Percentiles rank a stretch among this genome's conserved stretches.
These are phyloP conservation scores for Cryptosporidium xiaoi DNA, from an alignment of 169 alveolate genomes.

Conservation along the genomic window DNA sequence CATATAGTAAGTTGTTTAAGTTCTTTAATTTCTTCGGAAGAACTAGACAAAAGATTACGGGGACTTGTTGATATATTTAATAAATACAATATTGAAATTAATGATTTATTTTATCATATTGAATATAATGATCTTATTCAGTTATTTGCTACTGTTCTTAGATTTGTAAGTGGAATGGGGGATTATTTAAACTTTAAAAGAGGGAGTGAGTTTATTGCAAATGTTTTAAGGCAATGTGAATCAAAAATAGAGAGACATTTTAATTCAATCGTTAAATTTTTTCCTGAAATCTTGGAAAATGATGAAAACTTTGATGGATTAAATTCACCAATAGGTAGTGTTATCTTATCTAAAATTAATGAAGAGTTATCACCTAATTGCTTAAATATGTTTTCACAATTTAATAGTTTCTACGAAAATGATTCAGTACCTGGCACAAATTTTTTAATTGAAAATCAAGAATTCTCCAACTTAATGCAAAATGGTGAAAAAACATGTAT, in stretches of 20 bases:
- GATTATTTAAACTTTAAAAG: not conserved
- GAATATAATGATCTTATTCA: conserved; percentile 22
- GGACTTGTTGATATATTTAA: not conserved
- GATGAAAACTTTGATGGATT: no score
- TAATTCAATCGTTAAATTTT: conserved; percentile 5
- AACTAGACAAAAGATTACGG: not conserved
- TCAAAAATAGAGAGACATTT: conserved; percentile 32
- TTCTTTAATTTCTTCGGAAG: not conserved
- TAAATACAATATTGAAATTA: not conserved
- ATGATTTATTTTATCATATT: conserved; percentile 21
- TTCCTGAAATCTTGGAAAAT: not conserved
- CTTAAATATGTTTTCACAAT: not conserved
- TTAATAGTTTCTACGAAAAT: no score
- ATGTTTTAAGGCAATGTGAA: conserved; percentile 1
- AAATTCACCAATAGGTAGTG: no score
- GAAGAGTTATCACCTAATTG: not conserved
- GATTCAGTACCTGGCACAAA: no score
- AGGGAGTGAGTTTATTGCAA: not conserved
- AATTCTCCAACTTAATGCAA: no score
- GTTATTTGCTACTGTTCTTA: conserved; percentile 5
- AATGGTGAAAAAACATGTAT: no score
- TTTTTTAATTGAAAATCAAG: no score
- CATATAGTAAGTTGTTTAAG: conserved; percentile 49
- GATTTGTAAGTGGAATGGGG: not conserved
- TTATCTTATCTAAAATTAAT: not conserved